Evolutionary conservation across 352 stramenopile species (phyloP), one percentile per base, ranked within the genome.

Genomic region (Phytopythium litorale): DNA sequence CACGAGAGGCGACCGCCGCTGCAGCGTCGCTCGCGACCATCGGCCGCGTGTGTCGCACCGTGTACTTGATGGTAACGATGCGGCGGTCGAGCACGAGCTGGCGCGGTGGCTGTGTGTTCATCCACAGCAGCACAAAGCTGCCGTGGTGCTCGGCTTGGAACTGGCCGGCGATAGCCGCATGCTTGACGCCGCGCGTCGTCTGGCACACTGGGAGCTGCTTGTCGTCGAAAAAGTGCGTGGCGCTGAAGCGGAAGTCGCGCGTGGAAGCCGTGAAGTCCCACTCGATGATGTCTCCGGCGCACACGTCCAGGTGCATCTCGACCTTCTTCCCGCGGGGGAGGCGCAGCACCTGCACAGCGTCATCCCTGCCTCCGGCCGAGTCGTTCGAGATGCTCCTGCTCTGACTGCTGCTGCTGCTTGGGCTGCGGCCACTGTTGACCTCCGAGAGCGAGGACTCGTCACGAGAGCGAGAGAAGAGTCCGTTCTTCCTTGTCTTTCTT

Each of bases 281-380:
- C 19, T 67, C 60, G 52, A 94, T 75, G 6, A 70, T 72, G 55
- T 94, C 85, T 1, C 81, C 79, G 0, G 77, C 71, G 8, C 78
- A 70, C 11, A 94, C 82, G 53, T 94, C 81, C 33, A 94, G 63
- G 63, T 94, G 85, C 85, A 94, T 94, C 55, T 94, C 82, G 50
- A 90, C 68, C 32, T 78, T 87, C 13, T 85, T 78, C 7, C 80
- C 80, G 23, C 89, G 89, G 0, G 81, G 57, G 12, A 92, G 40
- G 0, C 65, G 73, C 53, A 88, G 49, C 3, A 74, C 66, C 33
- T 76, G 75, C 9, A 60, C 16, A 3, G 46, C 32, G 7, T 59
- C 63, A 0, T 67, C 71, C 58, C 56, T 33, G 9, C n/a, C 63
- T 11, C 19, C 33, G 12, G 16, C 30, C 19, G 45, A 38, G n/a